Base-by-base conservation (phyloP, 192 early-diverging fungal genomes). In the Coemansia sp. region DNA sequence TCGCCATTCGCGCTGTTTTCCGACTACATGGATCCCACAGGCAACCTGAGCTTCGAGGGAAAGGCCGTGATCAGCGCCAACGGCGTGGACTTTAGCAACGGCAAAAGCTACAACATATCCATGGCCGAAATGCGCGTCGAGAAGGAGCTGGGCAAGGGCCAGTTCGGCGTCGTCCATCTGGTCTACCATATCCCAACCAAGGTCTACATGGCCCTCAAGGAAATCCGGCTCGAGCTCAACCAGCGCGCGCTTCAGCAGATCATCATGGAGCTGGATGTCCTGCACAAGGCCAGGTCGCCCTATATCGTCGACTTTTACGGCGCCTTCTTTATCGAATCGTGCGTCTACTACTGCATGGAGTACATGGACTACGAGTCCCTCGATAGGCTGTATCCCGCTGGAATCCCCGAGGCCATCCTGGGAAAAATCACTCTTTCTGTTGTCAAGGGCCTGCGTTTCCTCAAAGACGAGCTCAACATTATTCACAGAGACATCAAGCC, bases 271-370 rank as follows among this genome's bases (percentile, higher is more conserved):
- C 82, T 98, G 49, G 90, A 95, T 67, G 89, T 98, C 25, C 79
- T 98, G 54, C 94, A 98, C 81, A 88, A 91, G 68, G 87, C 88
- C 47, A 77, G 84, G 46, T 92, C 89, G 63, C 86, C 90, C 2
- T 92, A 89, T 57, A 97, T 98, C 81, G 91, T 98, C n/a, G 94
- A 95, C 28, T 98, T 98, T 65, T 98, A 97, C 79, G 95, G 95
- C 7, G 93, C 95, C 0, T 98, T 97, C 75, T 93, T 95, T 59
- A 87, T 93, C 61, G 95, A 97, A 66, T 89, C 88, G n/a, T 93
- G 92, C 72, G 95, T 97, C 9, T 97, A 95, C 72, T 94, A 94
- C 67, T 94, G 91, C 67, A 98, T 98, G 93, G 95, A 98, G 76
- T 98, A 85, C 67, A 98, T 98, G 95, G 95, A 98, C 65, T 91